These are phyloP conservation scores for Neurospora terricola DNA, from an alignment of 495 filamentous ascomycete species.

Conservation along the genomic window DNA sequence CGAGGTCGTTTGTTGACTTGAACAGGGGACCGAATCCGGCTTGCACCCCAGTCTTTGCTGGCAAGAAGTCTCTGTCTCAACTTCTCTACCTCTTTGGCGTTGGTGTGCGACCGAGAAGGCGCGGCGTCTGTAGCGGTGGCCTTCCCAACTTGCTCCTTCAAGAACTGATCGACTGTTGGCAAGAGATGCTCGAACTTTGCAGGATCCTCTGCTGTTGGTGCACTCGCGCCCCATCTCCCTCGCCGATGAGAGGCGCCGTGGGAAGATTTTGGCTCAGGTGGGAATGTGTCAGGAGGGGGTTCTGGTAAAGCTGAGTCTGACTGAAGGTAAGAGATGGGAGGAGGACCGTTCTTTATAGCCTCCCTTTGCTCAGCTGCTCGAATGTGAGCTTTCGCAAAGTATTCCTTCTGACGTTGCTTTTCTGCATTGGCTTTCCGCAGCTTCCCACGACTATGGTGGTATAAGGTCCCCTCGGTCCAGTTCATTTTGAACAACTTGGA, in stretches of 20 bases:
- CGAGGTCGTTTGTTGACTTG: background rate
- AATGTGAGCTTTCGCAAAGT: slow-evolving; percentile 30
- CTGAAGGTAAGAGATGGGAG: slow-evolving; percentile 2
- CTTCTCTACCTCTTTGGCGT: slow-evolving; percentile 6
- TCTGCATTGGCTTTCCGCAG: slow-evolving; percentile 22
- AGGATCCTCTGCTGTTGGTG: background rate
- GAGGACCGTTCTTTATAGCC: slow-evolving; percentile 3
- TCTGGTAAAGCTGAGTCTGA: slow-evolving; percentile 1
- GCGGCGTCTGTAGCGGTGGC: background rate
- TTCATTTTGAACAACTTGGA: slow-evolving; percentile 24
- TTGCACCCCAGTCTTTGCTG: slow-evolving; percentile 12
- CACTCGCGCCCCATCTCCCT: background rate
- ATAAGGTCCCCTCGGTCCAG: slow-evolving; percentile 36
- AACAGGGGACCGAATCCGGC: background rate
- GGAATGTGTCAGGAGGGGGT: background rate
- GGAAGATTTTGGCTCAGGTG: background rate
- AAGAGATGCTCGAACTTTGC: background rate
- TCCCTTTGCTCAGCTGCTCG: slow-evolving; percentile 12
- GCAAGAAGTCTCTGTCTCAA: slow-evolving; percentile 14
- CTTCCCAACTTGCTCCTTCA: slow-evolving; percentile 4
- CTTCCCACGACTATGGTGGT: slow-evolving; percentile 24
- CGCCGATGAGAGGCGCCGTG: background rate
- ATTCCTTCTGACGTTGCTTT: slow-evolving; percentile 27
- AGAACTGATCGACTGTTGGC: slow-evolving; percentile 11
- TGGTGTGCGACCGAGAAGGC: background rate